Percentiles rank a stretch among this genome's conserved stretches.
phyloP scores from a whole-genome alignment of 768 basidiomycete genomes.

The Flagelloscypha sp. region DNA sequence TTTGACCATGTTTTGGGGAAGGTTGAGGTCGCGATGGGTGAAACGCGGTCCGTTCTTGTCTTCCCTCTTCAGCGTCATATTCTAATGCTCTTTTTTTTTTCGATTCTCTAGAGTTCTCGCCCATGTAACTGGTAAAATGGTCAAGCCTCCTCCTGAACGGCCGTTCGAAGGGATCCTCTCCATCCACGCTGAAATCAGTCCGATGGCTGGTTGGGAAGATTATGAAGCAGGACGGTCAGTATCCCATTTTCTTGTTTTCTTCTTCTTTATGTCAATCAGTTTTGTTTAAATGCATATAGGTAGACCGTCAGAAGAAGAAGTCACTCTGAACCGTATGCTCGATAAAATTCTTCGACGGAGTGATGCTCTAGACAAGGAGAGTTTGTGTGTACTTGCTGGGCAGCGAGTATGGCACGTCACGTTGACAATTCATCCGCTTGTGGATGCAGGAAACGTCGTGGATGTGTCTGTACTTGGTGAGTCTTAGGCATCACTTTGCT shows the following conservation, averaged over 20 bases:
- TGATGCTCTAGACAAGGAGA: constrained; percentile 91
- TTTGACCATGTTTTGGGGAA: constrained; percentile 84
- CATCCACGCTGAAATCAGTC: constrained; percentile 91
- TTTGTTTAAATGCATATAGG: constrained; percentile 10
- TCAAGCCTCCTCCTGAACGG: constrained; percentile 81
- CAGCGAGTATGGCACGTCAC: constrained; percentile 93
- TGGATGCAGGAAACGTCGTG: constrained; percentile 88
- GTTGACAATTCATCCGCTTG: constrained; percentile 81
- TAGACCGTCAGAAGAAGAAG: constrained; percentile 87
- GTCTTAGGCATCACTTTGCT: too few species aligned
- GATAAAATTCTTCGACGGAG: constrained; percentile 89
- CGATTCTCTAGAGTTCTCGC: constrained; percentile 66
- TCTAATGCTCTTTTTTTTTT: constrained; percentile 3
- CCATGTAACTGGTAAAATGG: constrained; percentile 81
- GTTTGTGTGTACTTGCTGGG: constrained; percentile 89
- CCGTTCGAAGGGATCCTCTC: constrained; percentile 87
- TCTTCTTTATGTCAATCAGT: constrained; percentile 6
- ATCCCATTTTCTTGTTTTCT: constrained; percentile 32
- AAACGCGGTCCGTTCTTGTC: constrained; percentile 57
- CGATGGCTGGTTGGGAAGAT: constrained; percentile 89
- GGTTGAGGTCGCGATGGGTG: constrained; percentile 81
- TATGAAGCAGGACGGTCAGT: constrained; percentile 92
- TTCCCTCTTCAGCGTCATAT: neutral
- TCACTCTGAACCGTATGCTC: constrained; percentile 81
- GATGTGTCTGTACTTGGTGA: constrained; percentile 97